Evolutionary conservation across 164 flowering plant species (phyloP).

Genomic region (Vitis rupestris): DNA sequence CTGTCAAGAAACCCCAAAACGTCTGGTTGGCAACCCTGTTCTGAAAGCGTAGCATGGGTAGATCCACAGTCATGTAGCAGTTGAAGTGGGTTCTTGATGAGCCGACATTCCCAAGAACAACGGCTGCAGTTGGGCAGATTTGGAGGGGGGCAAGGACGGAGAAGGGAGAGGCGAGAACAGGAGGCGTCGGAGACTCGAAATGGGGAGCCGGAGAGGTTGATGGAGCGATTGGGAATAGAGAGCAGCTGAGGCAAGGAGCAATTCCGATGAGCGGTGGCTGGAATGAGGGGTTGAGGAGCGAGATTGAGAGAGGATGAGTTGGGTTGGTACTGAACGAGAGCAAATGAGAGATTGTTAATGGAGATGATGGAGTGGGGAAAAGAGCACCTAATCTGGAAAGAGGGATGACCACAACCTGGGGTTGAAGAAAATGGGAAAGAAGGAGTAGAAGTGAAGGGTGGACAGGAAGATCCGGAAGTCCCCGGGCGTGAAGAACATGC

Average conservation of each 20-base stretch:
- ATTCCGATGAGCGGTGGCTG: background rate
- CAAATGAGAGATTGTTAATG: conserved; percentile 54
- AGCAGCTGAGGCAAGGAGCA: conserved; percentile 20
- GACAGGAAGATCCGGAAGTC: conserved; percentile 24
- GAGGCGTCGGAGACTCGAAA: conserved; percentile 55
- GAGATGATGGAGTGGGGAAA: conserved; percentile 45
- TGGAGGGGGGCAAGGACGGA: conserved; percentile 41
- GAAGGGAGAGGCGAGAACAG: conserved; percentile 57
- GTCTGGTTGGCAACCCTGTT: conserved; percentile 50
- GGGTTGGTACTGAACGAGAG: conserved; percentile 38
- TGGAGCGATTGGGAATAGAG: conserved; percentile 32
- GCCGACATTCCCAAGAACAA: conserved; percentile 53
- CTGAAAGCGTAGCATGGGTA: conserved; percentile 13
- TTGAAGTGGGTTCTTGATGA: conserved; percentile 39
- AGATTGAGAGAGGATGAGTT: conserved; percentile 45
- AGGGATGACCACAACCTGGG: conserved; percentile 76
- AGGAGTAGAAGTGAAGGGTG: conserved; percentile 44
- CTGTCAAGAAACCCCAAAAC: conserved; percentile 47
- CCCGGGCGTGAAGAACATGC: background rate
- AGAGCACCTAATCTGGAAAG: conserved; percentile 61
- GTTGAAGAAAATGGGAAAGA: conserved; percentile 57
- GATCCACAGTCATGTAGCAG: conserved; percentile 42
- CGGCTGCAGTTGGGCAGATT: conserved; percentile 44
- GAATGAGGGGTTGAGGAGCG: conserved; percentile 26
- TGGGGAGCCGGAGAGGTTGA: conserved; percentile 51